These are phyloP conservation scores for Pelargonium myrrhifolium DNA, from an alignment of 441 rosid genomes.

Conservation along the genomic window DNA sequence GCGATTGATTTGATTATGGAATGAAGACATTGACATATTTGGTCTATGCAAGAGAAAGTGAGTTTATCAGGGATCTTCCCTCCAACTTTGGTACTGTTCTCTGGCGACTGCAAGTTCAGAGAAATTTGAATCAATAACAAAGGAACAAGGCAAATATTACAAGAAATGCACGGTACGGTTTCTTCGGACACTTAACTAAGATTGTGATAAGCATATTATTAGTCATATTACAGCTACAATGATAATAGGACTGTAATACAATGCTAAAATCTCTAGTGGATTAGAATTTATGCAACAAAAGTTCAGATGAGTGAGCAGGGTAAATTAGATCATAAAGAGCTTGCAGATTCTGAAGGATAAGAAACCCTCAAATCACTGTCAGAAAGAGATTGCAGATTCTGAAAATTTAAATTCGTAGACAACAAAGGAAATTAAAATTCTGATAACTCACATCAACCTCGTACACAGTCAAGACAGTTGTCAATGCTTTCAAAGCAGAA, in stretches of 20 bases:
- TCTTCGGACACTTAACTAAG: neutral
- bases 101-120: constrained; percentile 39
- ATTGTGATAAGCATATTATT: neutral
- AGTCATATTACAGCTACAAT: neutral
- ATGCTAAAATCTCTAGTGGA: no score
- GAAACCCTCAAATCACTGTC: neutral
- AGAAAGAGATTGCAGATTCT: neutral
- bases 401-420: neutral
- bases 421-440: constrained; percentile 13
- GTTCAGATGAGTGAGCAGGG: no score
- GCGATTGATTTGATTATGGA: constrained; percentile 39
- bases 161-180: neutral
- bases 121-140: constrained; percentile 14
- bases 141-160: constrained; percentile 11
- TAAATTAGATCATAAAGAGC: neutral
- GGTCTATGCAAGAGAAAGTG: constrained; percentile 45
- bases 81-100: constrained; percentile 27
- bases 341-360: neutral
- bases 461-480: constrained; percentile 46
- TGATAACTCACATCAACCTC: constrained; percentile 55
- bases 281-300: no score
- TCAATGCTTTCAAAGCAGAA: constrained; percentile 55
- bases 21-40: constrained; percentile 35
- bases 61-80: constrained; percentile 44
- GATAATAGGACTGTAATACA: neutral